Evolutionary conservation across 179 eudicot genomes (phyloP).

Genomic region (Carnegiea gigantea): DNA sequence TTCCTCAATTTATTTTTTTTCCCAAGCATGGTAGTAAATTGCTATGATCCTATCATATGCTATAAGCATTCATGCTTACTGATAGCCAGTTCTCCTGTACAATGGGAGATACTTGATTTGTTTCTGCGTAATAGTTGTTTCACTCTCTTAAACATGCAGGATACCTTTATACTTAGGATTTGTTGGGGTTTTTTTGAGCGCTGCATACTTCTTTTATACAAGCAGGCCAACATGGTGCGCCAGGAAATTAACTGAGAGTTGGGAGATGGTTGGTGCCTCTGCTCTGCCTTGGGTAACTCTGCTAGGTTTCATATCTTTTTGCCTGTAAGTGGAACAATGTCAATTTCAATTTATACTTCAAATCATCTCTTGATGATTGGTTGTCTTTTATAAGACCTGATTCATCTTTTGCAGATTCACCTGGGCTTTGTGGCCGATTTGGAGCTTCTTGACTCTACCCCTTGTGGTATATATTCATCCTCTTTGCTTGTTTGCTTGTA

Average conservation of each 20-base stretch:
- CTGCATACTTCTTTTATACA: constrained; percentile 54
- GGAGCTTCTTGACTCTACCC: constrained; percentile 88
- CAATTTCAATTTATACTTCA: background rate
- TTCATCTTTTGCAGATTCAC: constrained; percentile 57
- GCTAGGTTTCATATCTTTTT: constrained; percentile 71
- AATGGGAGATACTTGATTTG: background rate
- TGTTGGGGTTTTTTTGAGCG: constrained; percentile 56
- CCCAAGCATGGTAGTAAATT: background rate
- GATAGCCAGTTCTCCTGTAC: background rate
- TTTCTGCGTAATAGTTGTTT: background rate
- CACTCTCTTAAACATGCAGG: constrained; percentile 43
- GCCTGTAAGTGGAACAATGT: constrained; percentile 57
- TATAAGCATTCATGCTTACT: background rate
- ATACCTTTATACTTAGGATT: constrained; percentile 77
- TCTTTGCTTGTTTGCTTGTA: background rate
- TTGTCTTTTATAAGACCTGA: constrained; percentile 7
- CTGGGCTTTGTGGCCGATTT: constrained; percentile 90
- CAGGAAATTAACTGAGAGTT: constrained; percentile 63
- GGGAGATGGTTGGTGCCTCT: constrained; percentile 63
- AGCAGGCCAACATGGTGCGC: constrained; percentile 59
- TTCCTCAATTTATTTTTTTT: too few species aligned
- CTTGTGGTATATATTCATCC: constrained; percentile 60
- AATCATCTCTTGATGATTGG: constrained; percentile 4
- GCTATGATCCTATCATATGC: background rate
- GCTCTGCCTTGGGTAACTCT: constrained; percentile 69